A percentile compares a stretch with the other conserved stretches of the same genome.
Evolutionary conservation across 495 filamentous ascomycete genomes (phyloP).

Genomic region (Neurospora sp.): DNA sequence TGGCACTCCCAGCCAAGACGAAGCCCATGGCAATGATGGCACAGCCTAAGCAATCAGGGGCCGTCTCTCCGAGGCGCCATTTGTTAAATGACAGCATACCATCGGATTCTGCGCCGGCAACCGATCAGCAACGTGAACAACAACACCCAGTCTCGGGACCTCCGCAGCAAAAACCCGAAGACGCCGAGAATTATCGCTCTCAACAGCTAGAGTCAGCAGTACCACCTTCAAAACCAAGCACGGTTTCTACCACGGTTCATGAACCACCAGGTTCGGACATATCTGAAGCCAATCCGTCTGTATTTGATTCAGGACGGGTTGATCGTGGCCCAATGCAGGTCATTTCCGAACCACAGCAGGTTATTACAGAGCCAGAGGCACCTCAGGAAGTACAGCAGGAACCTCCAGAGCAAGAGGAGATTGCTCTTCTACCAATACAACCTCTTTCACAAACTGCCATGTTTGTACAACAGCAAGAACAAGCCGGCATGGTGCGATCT

Average conservation of each 20-base stretch:
- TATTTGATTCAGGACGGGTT: background rate
- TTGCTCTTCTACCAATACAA: background rate
- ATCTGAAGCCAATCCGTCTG: background rate
- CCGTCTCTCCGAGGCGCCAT: background rate
- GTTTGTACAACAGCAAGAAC: background rate
- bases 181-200: background rate
- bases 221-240: background rate
- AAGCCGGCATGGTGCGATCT: background rate
- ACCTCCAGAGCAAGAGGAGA: background rate
- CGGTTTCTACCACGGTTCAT: background rate
- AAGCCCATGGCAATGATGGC: background rate
- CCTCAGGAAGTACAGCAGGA: background rate
- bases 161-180: background rate
- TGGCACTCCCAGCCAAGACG: background rate
- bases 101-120: background rate
- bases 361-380: background rate
- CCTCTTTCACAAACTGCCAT: background rate
- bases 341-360: background rate
- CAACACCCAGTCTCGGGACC: background rate
- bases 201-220: background rate
- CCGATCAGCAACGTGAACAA: background rate
- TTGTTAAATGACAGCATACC: background rate
- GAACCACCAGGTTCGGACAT: background rate
- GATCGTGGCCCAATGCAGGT: background rate
- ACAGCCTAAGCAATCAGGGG: background rate